A percentile compares a stretch with the other conserved stretches of the same genome.
These are phyloP conservation scores for Populus tomentosa DNA, from an alignment of 441 rosid species.

Conservation along the genomic window DNA sequence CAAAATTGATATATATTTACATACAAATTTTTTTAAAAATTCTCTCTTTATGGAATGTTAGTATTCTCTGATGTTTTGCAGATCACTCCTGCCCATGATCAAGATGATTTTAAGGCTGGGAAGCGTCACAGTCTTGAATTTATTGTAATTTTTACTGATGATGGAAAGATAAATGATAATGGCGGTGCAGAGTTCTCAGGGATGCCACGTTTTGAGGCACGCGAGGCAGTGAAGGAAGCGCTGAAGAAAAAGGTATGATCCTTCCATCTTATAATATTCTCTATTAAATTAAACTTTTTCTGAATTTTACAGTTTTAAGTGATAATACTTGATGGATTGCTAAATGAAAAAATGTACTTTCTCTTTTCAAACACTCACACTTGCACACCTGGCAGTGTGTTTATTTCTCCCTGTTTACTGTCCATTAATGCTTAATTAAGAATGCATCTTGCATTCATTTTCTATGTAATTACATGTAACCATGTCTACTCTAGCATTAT, in stretches of 20 bases:
- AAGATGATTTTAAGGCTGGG: constrained; percentile 93
- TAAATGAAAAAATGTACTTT: too few relatives aligned
- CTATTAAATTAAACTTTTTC: too few relatives aligned
- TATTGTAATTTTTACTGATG: constrained; percentile 82
- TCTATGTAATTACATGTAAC: background rate
- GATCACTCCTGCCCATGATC: constrained; percentile 98
- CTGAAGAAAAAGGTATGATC: constrained; percentile 57
- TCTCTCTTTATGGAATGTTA: background rate
- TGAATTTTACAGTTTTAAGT: too few relatives aligned
- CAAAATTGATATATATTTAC: background rate
- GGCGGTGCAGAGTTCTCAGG: constrained; percentile 61
- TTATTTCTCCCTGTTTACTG: too few relatives aligned
- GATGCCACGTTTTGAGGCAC: constrained; percentile 88
- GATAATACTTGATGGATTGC: too few relatives aligned
- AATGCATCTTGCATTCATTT: background rate
- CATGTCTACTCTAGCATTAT: background rate
- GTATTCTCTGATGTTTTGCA: constrained; percentile 22
- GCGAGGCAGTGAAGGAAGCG: constrained; percentile 75
- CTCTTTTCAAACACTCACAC: too few relatives aligned
- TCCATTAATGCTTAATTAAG: too few relatives aligned
- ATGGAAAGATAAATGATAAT: constrained; percentile 80
- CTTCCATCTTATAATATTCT: too few relatives aligned
- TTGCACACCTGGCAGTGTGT: too few relatives aligned
- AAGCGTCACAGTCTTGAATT: constrained; percentile 80
- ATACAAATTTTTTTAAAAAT: background rate